Base-by-base conservation (phyloP, 352 stramenopile genomes). In the Blastocystis sp. region DNA sequence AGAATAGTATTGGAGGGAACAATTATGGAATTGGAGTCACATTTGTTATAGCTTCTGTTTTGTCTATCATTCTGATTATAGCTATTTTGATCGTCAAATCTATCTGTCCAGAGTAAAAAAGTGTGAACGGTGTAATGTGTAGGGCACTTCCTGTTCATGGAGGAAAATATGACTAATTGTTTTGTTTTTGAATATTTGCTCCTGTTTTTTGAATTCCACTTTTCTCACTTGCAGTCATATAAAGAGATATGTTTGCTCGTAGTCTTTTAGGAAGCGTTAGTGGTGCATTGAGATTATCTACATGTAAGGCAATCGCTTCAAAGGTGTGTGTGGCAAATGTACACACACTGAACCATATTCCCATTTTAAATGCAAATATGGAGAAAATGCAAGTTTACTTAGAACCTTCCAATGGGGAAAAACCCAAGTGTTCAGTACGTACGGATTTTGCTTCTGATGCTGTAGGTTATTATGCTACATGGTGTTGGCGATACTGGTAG, bases 1-100 rank as follows among this genome's bases (percentile, higher is more conserved):
- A 94, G 39, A 95, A 93, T 68, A 95, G 93, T 93, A 95, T 96
- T 76, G 94, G 94, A 82, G 94, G 94, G 50, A 88, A 61, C 37
- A 84, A 84, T 29, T 54, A n/a, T 26, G 73, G 73, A 7, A 68
- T 66, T 11, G 50, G 73, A 63, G n/a, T 84, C 29, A 5, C 55
- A 29, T 84, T 84, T 45, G 39, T 37, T 5, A 29, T 84, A 13
- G 45, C 43, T n/a, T 54, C 43, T 18, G 47, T 66, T 18, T 55
- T 84, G 9, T 84, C 50, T 8, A 29, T 84, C 15, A n/a, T 45
- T 18, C 53, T 84, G 20, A 55, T 68, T 9, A 26, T 68, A 23
- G 73, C 23, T 34, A 68, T 84, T 43, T 20, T 47, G 9, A 43
- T 84, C 29, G 50, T 47, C 15, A 68, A 45, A 34, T 56, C 4